Evolutionary conservation across 2,329 filamentous ascomycete species (phyloP), one percentile per base, ranked within the genome.

Genomic region (Botrytis sinoallii): DNA sequence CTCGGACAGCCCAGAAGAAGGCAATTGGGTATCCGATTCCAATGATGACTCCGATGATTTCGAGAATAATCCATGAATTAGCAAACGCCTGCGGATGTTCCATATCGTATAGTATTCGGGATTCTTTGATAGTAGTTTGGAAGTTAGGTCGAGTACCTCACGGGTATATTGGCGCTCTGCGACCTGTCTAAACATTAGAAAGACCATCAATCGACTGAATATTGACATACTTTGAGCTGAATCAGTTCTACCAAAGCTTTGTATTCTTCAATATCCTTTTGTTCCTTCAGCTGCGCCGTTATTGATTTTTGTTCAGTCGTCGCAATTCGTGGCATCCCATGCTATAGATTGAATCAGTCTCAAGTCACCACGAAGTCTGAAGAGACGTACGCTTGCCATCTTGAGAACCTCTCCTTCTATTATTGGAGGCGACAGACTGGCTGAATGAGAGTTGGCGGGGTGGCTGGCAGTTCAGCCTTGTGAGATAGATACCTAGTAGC

Each of bases 41-140:
- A 79, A 88, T 77, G 82, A 87, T 79, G 83, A 85, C 85, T 78
- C 81, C 82, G 82, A 86, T 29, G 79, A 83, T 86, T 79, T 86
- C 83, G 85, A 89, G 78, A 89, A 88, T 83, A 85, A 87, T 79
- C 80, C 79, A 85, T 85, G 87, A 74, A 84, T 88, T 86, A 91
- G 85, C 83, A 88, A 91, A 80, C 88, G 88, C 79, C 96, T 91
- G 81, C 96, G 91, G 84, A 91, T 88, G 86, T 97, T 97, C 93
- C 93, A 97, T 87, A 94, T 88, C 73, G 93, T 95, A 84, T 96
- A 96, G 85, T 95, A 95, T 83, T 97, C 93, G 40, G 93, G 93
- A 82, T 97, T 97, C 79, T 91, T 88, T 65, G 87, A 88, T 71
- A 95, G 86, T 63, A 96, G 88, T 77, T 89, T 90, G n/a, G 91